Base-by-base conservation (phyloP, 1,139 yeast genomes). In the Geotrichum klebahnii region DNA sequence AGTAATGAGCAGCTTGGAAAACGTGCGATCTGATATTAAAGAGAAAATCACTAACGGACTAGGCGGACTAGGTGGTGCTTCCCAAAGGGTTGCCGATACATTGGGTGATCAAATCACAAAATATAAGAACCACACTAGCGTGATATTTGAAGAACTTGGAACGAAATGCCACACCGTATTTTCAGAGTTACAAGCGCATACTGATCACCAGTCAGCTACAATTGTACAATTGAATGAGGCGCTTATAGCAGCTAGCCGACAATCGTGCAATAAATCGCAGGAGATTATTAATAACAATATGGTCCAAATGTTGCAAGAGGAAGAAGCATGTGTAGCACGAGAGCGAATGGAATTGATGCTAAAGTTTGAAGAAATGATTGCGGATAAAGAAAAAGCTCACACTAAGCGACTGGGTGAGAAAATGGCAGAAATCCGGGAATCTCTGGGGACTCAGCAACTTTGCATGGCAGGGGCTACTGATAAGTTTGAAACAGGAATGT, bases 1-100 rank as follows among this genome's bases (percentile, higher is more conserved):
- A n/a, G 53, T 53, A 16, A 41, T 60, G 32, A 56, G 46, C 19
- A 54, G 57, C 20, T 50, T 61, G 28, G 56, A 55, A 34, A 52
- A 44, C 12, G 46, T 60, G 35, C 52, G 61, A 9, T 58, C 55
- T 19, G 57, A 55, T 16, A 57, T 60, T 32, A 55, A 57, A 47
- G 50, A 35, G 5, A 51, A 55, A 28, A 53, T 61, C 22, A 54
- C 59, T n/a, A 54, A 52, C 53, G 62, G 16, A 36, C 57, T 40
- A 45, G 48, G 28, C 49, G 55, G 23, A 38, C 55, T 35, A 40
- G 57, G 57, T 24, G 50, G 48, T 34, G 57, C 56, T 19, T 51
- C 60, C 5, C 55, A 51, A 22, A 58, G 55, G 36, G 48, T 60
- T 8, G 53, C 37, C 1, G 29, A 28, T 5, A 29, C 34, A 12